phyloP scores from a whole-genome alignment of 345 rosid species.

The Hypericum androsaemum region DNA sequence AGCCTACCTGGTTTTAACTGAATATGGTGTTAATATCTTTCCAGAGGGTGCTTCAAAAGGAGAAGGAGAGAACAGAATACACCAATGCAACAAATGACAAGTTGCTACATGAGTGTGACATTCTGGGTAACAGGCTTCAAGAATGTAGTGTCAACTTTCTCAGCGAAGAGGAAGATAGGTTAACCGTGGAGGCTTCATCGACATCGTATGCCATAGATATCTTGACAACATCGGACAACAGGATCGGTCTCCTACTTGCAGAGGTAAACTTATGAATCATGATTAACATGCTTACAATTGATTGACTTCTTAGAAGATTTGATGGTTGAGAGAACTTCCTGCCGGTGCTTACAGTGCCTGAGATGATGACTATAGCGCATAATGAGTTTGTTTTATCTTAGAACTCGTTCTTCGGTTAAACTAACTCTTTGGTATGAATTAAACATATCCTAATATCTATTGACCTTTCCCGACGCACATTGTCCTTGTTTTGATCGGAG shows the following conservation, averaged over 20 bases:
- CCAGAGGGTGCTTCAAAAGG: constrained; percentile 60
- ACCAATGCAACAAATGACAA: constrained; percentile 45
- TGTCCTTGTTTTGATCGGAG: background rate
- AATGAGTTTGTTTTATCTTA: too few relatives aligned
- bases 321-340: too few relatives aligned
- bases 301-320: too few relatives aligned
- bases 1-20: background rate
- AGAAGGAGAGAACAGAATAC: constrained; percentile 48
- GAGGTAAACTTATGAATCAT: constrained; percentile 44
- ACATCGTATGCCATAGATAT: constrained; percentile 66
- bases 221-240: constrained; percentile 72
- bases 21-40: constrained; percentile 15
- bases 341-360: too few relatives aligned
- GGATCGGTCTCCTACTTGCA: constrained; percentile 89
- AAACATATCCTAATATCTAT: too few relatives aligned
- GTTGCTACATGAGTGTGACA: constrained; percentile 77
- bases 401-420: background rate
- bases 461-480: background rate
- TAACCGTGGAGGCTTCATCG: constrained; percentile 64
- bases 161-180: constrained; percentile 58
- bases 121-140: constrained; percentile 60
- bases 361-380: too few relatives aligned
- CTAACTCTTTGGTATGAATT: background rate
- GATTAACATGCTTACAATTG: too few relatives aligned
- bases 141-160: constrained; percentile 80